phyloP scores from a whole-genome alignment of 208 protist genomes.

The Wallacemonas sp. region DNA sequence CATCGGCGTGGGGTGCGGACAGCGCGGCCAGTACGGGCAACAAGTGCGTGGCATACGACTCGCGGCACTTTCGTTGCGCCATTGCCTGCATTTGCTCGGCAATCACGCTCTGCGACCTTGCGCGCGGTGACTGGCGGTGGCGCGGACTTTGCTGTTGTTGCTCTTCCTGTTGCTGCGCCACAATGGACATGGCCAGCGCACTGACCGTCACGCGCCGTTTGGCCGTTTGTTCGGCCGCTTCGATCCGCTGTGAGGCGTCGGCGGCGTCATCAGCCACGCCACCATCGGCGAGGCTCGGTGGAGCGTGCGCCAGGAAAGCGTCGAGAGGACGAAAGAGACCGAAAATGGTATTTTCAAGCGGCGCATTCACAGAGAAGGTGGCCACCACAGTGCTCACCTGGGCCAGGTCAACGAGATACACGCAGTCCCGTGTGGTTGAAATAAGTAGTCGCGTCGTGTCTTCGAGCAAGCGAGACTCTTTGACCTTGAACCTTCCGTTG shows the following conservation, averaged over 20 bases:
- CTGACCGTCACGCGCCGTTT: not conserved
- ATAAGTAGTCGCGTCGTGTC: constrained; percentile 19
- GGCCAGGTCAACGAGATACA: constrained; percentile 24
- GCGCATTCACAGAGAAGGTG: constrained; percentile 18
- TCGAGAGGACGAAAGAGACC: not conserved
- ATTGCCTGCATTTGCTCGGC: not conserved
- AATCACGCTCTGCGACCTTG: not conserved
- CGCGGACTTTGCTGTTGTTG: too few species aligned
- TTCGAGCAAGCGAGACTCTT: constrained; percentile 10
- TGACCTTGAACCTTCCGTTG: not conserved
- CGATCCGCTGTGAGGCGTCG: not conserved
- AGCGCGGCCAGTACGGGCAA: not conserved
- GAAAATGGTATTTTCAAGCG: constrained; percentile 19
- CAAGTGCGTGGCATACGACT: not conserved
- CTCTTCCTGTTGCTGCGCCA: not conserved
- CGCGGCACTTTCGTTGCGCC: not conserved
- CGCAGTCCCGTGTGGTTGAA: constrained; percentile 16
- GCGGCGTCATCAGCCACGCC: not conserved
- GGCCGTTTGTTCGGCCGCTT: not conserved
- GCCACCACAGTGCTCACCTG: constrained; percentile 8
- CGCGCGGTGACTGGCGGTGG: not conserved
- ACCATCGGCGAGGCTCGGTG: not conserved
- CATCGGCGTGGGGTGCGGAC: too few species aligned
- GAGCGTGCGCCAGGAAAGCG: not conserved
- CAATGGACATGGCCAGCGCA: not conserved